These are phyloP conservation scores for Apiospora saccharicola DNA, from an alignment of 2,329 filamentous ascomycete species.

Conservation along the genomic window DNA sequence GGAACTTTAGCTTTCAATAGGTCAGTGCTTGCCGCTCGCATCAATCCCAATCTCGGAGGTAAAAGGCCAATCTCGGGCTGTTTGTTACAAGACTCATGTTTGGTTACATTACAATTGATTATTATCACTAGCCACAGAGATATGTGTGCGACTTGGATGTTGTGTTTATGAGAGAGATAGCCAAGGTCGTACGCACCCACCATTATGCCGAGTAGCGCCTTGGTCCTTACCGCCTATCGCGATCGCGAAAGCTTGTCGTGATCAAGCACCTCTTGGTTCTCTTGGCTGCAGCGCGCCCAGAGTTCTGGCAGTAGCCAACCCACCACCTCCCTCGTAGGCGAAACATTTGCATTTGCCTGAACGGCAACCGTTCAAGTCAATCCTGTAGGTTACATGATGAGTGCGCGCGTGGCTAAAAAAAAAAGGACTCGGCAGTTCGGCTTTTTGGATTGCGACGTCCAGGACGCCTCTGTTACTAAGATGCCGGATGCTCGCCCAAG, in stretches of 20 bases:
- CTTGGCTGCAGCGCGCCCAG: slow-evolving; percentile 5
- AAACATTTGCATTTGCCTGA: background rate
- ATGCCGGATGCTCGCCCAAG: background rate
- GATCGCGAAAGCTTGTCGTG: slow-evolving; percentile 13
- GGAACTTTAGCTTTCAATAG: background rate
- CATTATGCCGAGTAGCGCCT: background rate
- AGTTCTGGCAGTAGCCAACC: background rate
- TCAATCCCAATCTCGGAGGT: slow-evolving; percentile 1
- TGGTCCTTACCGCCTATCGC: slow-evolving; percentile 11
- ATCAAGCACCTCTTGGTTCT: slow-evolving; percentile 15
- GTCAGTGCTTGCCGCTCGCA: background rate
- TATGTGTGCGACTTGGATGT: background rate
- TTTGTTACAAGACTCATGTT: background rate
- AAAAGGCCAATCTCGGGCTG: background rate
- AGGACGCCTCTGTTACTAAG: background rate
- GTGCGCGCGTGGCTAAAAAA: background rate
- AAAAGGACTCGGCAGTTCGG: background rate
- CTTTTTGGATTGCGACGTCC: background rate
- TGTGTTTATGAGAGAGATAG: background rate
- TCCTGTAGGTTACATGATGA: too few species aligned
- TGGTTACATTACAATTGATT: background rate
- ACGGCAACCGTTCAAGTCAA: background rate
- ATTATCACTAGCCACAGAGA: background rate
- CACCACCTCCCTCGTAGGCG: background rate
- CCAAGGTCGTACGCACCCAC: background rate